These are phyloP conservation scores for Fusarium mexicanum DNA, from an alignment of 2,329 filamentous ascomycete genomes.

Conservation along the genomic window DNA sequence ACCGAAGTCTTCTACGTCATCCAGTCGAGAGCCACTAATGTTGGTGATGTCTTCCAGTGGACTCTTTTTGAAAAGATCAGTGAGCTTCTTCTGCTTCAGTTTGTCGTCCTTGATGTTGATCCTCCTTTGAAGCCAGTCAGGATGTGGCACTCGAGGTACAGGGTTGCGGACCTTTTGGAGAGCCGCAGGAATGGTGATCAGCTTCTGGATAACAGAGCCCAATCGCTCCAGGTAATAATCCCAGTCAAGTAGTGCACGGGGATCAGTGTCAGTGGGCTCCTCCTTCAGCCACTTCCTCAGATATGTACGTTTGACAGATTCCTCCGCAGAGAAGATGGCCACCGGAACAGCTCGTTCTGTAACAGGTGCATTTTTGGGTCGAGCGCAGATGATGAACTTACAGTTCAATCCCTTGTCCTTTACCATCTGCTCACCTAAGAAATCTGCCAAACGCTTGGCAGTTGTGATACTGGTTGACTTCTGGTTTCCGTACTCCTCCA, in stretches of 20 bases:
- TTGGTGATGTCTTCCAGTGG: slow-evolving; percentile 80
- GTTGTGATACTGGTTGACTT: slow-evolving; percentile 99
- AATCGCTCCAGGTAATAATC: slow-evolving; percentile 96
- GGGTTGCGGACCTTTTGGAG: slow-evolving; percentile 95
- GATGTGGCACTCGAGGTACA: slow-evolving; percentile 90
- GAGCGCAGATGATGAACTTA: slow-evolving; percentile 97
- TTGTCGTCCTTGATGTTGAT: slow-evolving; percentile 97
- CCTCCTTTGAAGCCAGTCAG: slow-evolving; percentile 93
- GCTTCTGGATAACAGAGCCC: slow-evolving; percentile 96
- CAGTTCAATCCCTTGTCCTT: slow-evolving; percentile 99
- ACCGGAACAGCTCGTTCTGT: slow-evolving; percentile 95
- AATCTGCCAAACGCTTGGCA: slow-evolving; percentile 92
- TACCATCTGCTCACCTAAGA: slow-evolving; percentile 97
- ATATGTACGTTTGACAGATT: slow-evolving; percentile 86
- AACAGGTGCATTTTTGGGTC: slow-evolving; percentile 87
- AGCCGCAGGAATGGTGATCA: slow-evolving; percentile 97
- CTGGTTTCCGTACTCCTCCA: slow-evolving; percentile 94
- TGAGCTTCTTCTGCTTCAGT: slow-evolving; percentile 99
- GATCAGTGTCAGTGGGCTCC: slow-evolving; percentile 90
- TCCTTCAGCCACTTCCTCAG: slow-evolving; percentile 96
- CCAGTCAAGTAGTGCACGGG: slow-evolving; percentile 92
- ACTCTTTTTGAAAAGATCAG: slow-evolving; percentile 76
- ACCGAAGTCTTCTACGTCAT: slow-evolving; percentile 86
- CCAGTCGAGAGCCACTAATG: slow-evolving; percentile 63
- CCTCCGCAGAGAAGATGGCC: slow-evolving; percentile 95